Evolutionary conservation across 2,329 filamentous ascomycete genomes (phyloP).

Genomic region (Pseudohalonectria lignicola): DNA sequence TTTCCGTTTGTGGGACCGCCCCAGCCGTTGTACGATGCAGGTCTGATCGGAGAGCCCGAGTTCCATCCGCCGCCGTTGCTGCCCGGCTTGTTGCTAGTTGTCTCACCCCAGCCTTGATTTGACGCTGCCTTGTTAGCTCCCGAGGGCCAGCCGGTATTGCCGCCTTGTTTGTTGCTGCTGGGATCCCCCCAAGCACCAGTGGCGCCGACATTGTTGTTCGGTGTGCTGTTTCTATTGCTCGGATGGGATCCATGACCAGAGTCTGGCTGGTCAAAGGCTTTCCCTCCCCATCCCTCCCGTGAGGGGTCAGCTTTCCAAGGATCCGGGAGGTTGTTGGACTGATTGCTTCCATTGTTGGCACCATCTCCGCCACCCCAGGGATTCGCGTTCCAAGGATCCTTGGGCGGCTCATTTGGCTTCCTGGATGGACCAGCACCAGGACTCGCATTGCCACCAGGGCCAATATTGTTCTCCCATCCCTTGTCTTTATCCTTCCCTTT

Average conservation of each 20-base stretch:
- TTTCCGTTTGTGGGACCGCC: not conserved
- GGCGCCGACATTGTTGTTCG: not conserved
- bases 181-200: not conserved
- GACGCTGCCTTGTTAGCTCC: not conserved
- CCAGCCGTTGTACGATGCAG: not conserved
- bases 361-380: not conserved
- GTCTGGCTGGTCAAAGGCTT: conserved; percentile 3
- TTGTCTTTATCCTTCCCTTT: conserved; percentile 7
- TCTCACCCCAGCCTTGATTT: not conserved
- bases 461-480: conserved; percentile 16
- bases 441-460: too few species aligned
- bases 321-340: conserved; percentile 5
- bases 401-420: not conserved
- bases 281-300: conserved; percentile 7
- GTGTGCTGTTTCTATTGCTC: not conserved
- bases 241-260: not conserved
- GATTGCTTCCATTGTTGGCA: not conserved
- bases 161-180: not conserved
- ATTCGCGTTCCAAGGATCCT: not conserved
- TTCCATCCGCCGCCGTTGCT: conserved; percentile 1
- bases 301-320: conserved; percentile 3
- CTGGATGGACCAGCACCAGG: too few species aligned
- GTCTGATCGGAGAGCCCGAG: not conserved
- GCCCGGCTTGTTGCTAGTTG: not conserved
- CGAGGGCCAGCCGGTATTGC: not conserved